Base-by-base conservation (phyloP, 2,329 filamentous ascomycete genomes). In the Penicillium nordicum region DNA sequence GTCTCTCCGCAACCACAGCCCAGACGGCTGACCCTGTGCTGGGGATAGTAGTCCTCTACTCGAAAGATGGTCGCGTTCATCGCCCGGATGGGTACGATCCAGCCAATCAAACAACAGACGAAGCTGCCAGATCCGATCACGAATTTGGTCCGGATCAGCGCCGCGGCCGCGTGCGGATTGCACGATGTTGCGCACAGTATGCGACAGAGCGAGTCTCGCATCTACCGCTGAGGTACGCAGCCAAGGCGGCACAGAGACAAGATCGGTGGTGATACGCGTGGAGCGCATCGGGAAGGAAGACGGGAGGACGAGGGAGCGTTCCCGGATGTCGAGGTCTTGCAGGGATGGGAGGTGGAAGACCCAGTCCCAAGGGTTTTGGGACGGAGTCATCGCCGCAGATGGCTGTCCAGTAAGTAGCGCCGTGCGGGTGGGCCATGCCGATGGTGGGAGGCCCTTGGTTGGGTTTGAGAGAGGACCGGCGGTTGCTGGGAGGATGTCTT, bases 191-290 rank as follows among this genome's bases (percentile, higher is more conserved):
- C 65, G 67, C 30, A 75, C 67, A 10, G 75, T 80, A 51, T 74
- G 76, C 53, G 83, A 83, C 46, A 96, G 78, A 56, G 87, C 83
- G 27, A 96, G 75, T 38, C 88, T 80, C 32, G 86, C 84, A 69
- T 96, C 92, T 1, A 95, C 84, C 0, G 83, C 81, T 5, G 84
- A 88, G 5, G 78, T 77, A 32, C 80, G 78, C 9, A 82, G 78
- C 63, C 82, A 83, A 8, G 79, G 74, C 57, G 81, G 78, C 6
- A 74, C 69, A 42, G 72, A 71, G 27, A 71, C 72, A 29, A 80
- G 76, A 5, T 79, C 72, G 12, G 76, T 60, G 11, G 55, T 57
- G 30, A 65, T 60, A 11, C 61, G 60, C 5, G 63, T 67, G 16
- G 63, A 60, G 11, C 66, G 67, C 29, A 64, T 58, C 23, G 72